Base-by-base conservation (phyloP, 1,284 basidiomycete genomes). In the Microbotryum intermedium region DNA sequence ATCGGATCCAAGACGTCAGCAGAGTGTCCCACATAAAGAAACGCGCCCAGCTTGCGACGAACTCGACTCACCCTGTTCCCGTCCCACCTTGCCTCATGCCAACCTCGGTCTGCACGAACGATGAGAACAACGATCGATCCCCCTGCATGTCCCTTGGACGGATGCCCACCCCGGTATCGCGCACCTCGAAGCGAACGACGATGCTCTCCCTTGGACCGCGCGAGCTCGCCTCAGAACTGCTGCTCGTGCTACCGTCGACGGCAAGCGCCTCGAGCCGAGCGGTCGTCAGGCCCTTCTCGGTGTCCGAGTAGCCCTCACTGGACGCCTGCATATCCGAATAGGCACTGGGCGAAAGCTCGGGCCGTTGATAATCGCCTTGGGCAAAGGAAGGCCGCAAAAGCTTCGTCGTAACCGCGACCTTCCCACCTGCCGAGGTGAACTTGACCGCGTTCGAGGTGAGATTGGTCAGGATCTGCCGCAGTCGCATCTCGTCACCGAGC, bases 91-190 rank as follows among this genome's bases (percentile, higher is more conserved):
- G 90, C 68, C 84, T 81, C 60, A 86, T 80, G 8, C 89, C 90
- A 43, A 77, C 76, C 59, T 78, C 77, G 7, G 77, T 79, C 62
- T 77, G 68, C 4, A 68, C 68, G 30, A 66, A 68, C 34, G 34
- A 39, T 6, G 34, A 39, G 34, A 39, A 39, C 34, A 39, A 39
- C 34, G 34, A 39, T 16, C 34, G 34, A 39, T 39, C 13, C 34
- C 34, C 34, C 34, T 39, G 78, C 74, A 92, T 83, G 73, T 92
- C 90, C 67, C 79, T 77, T 50, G 79, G 71, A 30, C 80, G 79
- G 65, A 92, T 86, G 2, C 87, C 90, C 64, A 78, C 83, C 26
- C 90, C 89, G 0, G 88, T 90, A 74, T 90, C 89, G 11, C 80
- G 79, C 5, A 91, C 81, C 73, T 90, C 88, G 48, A 91, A 86